These are phyloP conservation scores for Xylaria sp. DNA, from an alignment of 2,329 filamentous ascomycete genomes.

Conservation along the genomic window DNA sequence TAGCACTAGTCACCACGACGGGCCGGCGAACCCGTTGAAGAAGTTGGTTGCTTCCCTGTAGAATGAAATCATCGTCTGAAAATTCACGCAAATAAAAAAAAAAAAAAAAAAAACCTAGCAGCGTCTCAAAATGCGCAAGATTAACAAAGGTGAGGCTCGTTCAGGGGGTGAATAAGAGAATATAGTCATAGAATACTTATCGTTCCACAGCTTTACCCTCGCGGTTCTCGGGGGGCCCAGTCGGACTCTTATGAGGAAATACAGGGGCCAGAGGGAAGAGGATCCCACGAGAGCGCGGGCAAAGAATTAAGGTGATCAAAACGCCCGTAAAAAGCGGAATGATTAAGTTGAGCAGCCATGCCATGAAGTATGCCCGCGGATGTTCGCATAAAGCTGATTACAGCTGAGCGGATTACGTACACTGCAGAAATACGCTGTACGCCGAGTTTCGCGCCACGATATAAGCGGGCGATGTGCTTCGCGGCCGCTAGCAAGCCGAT, in stretches of 20 bases:
- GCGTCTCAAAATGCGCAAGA: neutral
- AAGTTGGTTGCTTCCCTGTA: conserved; percentile 74
- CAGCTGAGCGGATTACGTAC: conserved; percentile 41
- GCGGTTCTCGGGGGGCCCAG: conserved; percentile 81
- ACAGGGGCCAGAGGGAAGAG: conserved; percentile 81
- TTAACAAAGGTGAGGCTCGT: neutral
- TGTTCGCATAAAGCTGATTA: neutral
- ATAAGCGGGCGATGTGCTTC: conserved; percentile 79
- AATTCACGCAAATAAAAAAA: neutral
- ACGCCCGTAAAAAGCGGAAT: conserved; percentile 64
- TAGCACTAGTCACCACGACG: conserved; percentile 75
- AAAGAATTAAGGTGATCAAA: conserved; percentile 68
- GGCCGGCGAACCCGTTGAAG: conserved; percentile 73
- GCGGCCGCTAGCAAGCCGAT: conserved; percentile 68
- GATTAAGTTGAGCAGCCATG: conserved; percentile 77
- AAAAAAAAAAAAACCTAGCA: no score
- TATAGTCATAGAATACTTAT: neutral
- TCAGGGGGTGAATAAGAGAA: neutral
- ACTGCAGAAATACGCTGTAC: conserved; percentile 71
- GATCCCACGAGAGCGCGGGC: conserved; percentile 63
- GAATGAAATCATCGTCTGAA: neutral
- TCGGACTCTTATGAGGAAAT: conserved; percentile 75
- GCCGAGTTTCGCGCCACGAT: conserved; percentile 75
- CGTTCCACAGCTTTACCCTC: conserved; percentile 84
- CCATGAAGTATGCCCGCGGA: conserved; percentile 54